Evolutionary conservation across 179 eudicot genomes (phyloP).

Genomic region (Drosera spatulata): DNA sequence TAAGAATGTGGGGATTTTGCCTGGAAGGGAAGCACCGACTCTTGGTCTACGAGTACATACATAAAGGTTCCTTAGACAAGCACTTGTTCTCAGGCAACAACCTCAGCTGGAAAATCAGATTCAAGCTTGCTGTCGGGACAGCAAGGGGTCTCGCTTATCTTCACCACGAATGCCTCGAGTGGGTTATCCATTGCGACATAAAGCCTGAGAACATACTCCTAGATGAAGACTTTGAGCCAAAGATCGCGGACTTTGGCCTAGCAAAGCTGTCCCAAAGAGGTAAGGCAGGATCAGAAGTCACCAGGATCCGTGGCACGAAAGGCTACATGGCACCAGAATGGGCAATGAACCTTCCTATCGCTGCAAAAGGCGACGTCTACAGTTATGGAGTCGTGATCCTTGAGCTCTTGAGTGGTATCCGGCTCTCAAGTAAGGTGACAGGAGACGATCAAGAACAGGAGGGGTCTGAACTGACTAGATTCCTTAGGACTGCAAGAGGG

Average conservation of each 20-base stretch:
- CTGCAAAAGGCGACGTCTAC: conserved; percentile 9
- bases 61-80: conserved; percentile 26
- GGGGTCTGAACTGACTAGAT: conserved; percentile 25
- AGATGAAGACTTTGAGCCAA: conserved; percentile 17
- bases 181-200: conserved; percentile 44
- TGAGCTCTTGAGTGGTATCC: conserved; percentile 39
- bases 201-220: conserved; percentile 47
- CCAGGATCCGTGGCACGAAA: conserved; percentile 3
- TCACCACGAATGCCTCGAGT: conserved; percentile 38
- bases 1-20: conserved; percentile 27
- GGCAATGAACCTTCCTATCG: conserved; percentile 3
- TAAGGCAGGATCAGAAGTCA: background rate
- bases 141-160: conserved; percentile 33
- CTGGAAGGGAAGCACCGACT: conserved; percentile 25
- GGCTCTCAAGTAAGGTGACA: conserved; percentile 30
- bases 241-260: conserved; percentile 34
- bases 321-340: conserved; percentile 8
- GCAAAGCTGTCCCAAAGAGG: conserved; percentile 12
- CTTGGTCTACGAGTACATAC: conserved; percentile 34
- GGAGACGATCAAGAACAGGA: conserved; percentile 11
- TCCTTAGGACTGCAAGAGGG: conserved; percentile 21
- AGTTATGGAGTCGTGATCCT: conserved; percentile 7
- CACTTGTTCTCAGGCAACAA: conserved; percentile 19
- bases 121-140: conserved; percentile 15
- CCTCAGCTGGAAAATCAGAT: conserved; percentile 25